Conservation (phyloP, 257 asterid genomes). For the Solanum ossicruentum region DNA sequence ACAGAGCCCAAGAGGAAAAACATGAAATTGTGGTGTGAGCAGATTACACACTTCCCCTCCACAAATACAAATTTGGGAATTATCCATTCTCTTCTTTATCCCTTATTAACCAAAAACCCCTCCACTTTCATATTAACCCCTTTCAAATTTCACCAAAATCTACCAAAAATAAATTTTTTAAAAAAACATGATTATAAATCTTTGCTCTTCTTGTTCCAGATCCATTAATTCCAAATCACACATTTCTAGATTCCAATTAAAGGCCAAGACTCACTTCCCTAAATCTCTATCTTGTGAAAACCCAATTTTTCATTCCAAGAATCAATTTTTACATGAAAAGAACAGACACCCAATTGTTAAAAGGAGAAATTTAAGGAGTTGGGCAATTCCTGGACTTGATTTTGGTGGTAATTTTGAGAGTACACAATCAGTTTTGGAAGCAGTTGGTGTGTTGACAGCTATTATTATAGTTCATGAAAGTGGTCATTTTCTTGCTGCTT, state of each 20-base stretch:
- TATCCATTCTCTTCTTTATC: conserved; percentile 22
- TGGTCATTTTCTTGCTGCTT: conserved; percentile 92
- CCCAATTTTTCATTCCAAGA: conserved; percentile 23
- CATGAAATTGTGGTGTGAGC: neutral
- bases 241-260: conserved; percentile 24
- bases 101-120: conserved; percentile 9
- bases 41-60: conserved; percentile 45
- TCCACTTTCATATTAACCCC: conserved; percentile 1
- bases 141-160: neutral
- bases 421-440: conserved; percentile 70
- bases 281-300: conserved; percentile 6
- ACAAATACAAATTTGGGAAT: conserved; percentile 25
- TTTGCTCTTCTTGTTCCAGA: conserved; percentile 31
- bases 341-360: conserved; percentile 11
- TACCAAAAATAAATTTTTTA: neutral
- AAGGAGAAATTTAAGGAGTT: conserved; percentile 23
- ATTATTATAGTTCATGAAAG: conserved; percentile 82
- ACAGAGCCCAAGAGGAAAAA: neutral
- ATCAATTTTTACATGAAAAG: conserved; percentile 16
- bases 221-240: conserved; percentile 33
- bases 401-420: conserved; percentile 47
- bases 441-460: conserved; percentile 68
- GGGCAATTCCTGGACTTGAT: conserved; percentile 56
- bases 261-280: conserved; percentile 19
- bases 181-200: conserved; percentile 47